phyloP scores from a whole-genome alignment of 352 stramenopile genomes.

The Phytophthora multivora region DNA sequence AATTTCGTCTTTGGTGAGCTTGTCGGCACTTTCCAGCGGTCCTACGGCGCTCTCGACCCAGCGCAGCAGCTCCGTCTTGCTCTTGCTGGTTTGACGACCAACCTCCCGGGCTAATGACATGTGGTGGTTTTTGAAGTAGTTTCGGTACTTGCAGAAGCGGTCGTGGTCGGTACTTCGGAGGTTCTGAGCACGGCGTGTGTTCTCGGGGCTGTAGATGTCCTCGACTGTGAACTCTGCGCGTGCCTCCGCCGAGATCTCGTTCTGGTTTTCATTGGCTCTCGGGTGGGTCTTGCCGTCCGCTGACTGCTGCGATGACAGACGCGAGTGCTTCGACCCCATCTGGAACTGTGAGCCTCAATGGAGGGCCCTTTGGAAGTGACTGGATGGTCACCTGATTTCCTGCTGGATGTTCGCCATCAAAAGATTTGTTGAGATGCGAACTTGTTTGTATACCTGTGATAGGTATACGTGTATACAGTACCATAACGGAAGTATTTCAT shows the following conservation, averaged over 20 bases:
- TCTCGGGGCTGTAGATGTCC: conserved; percentile 34
- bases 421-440: too few relatives aligned
- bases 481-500: neutral
- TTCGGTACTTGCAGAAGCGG: conserved; percentile 51
- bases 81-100: conserved; percentile 38
- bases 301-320: conserved; percentile 13
- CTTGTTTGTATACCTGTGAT: too few relatives aligned
- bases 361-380: neutral
- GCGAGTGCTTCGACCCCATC: conserved; percentile 42
- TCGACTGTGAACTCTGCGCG: conserved; percentile 39
- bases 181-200: conserved; percentile 34
- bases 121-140: conserved; percentile 59
- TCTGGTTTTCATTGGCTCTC: conserved; percentile 6
- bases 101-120: conserved; percentile 47
- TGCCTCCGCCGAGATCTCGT: conserved; percentile 29
- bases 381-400: conserved; percentile 12
- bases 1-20: conserved; percentile 43
- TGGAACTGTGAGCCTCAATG: too few relatives aligned
- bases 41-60: conserved; percentile 42
- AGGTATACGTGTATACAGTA: too few relatives aligned
- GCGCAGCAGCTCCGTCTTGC: conserved; percentile 33
- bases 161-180: conserved; percentile 26
- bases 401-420: conserved; percentile 7
- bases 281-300: conserved; percentile 2
- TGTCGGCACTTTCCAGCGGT: conserved; percentile 17